Percentiles rank a stretch among this genome's conserved stretches.
phyloP scores from a whole-genome alignment of 2,329 filamentous ascomycete species.

The Penicillium sclerotigenum region DNA sequence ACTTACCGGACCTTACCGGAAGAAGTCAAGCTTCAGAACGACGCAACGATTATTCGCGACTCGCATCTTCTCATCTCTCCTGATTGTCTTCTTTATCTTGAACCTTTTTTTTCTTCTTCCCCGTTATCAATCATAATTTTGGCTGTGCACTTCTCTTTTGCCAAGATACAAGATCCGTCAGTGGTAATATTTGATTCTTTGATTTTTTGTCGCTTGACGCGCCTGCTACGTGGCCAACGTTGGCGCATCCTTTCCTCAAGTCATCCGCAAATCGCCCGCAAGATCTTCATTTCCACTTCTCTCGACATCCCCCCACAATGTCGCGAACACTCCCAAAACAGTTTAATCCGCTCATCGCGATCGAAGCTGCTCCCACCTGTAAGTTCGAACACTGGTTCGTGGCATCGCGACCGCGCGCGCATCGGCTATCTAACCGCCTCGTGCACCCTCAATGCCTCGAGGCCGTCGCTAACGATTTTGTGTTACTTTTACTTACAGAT shows the following conservation, averaged over 20 bases:
- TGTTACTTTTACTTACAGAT: slow-evolving; percentile 47
- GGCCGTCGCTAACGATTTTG: slow-evolving; percentile 17
- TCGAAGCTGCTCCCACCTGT: slow-evolving; percentile 46
- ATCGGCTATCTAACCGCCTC: slow-evolving; percentile 4
- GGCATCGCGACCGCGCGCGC: slow-evolving; percentile 18
- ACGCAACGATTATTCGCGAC: slow-evolving; percentile 19
- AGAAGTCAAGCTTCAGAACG: slow-evolving; percentile 20
- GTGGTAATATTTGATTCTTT: slow-evolving; percentile 18
- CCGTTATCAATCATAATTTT: background rate
- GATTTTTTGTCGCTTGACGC: slow-evolving; percentile 31
- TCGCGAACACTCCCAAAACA: slow-evolving; percentile 47
- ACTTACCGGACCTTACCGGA: slow-evolving; percentile 24
- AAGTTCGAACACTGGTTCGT: slow-evolving; percentile 30
- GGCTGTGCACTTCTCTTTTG: background rate
- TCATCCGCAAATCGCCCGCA: slow-evolving; percentile 11
- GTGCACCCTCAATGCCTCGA: slow-evolving; percentile 2
- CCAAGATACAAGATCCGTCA: background rate
- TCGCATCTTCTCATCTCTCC: slow-evolving; percentile 21
- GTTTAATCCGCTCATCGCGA: slow-evolving; percentile 46
- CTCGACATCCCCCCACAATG: slow-evolving; percentile 28
- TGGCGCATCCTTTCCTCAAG: slow-evolving; percentile 30
- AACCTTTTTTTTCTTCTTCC: slow-evolving; percentile 4
- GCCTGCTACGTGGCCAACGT: slow-evolving; percentile 46
- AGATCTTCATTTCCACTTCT: slow-evolving; percentile 9
- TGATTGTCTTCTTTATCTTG: slow-evolving; percentile 20